phyloP scores from a whole-genome alignment of 2,329 filamentous ascomycete species.

The Madurella mycetomatis region DNA sequence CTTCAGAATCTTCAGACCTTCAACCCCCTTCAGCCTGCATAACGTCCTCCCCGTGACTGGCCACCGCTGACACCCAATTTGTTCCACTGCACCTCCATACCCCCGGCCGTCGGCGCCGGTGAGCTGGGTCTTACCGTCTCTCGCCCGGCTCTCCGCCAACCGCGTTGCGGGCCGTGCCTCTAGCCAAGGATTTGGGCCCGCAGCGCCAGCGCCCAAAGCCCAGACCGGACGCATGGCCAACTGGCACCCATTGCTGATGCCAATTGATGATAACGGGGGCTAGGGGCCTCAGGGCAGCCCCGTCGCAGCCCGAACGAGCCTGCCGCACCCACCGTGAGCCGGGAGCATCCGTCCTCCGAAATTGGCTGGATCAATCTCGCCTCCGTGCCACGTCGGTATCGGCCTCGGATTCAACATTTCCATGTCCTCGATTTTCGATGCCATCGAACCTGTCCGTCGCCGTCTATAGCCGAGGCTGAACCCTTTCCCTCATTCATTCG shows the following conservation, averaged over 20 bases:
- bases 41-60: not conserved
- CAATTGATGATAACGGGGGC: not conserved
- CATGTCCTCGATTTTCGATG: not conserved
- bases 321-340: not conserved
- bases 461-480: constrained; percentile 3
- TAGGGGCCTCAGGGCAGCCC: not conserved
- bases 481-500: not conserved
- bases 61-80: constrained; percentile 1
- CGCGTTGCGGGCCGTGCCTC: constrained; percentile 19
- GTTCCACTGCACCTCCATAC: not conserved
- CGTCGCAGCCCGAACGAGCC: constrained; percentile 12
- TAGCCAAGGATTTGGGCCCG: constrained; percentile 20
- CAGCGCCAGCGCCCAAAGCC: constrained; percentile 12
- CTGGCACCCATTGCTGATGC: not conserved
- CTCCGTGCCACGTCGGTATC: constrained; percentile 13
- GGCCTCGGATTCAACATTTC: not conserved
- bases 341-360: not conserved
- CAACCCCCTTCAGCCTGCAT: constrained; percentile 4
- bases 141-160: constrained; percentile 10
- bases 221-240: not conserved
- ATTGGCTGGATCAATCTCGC: constrained; percentile 4
- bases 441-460: not conserved
- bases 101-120: constrained; percentile 11
- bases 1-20: not conserved
- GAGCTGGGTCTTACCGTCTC: constrained; percentile 12